Conservation (phyloP, 1,284 basidiomycete species). For the Amylostereum chailletii region DNA sequence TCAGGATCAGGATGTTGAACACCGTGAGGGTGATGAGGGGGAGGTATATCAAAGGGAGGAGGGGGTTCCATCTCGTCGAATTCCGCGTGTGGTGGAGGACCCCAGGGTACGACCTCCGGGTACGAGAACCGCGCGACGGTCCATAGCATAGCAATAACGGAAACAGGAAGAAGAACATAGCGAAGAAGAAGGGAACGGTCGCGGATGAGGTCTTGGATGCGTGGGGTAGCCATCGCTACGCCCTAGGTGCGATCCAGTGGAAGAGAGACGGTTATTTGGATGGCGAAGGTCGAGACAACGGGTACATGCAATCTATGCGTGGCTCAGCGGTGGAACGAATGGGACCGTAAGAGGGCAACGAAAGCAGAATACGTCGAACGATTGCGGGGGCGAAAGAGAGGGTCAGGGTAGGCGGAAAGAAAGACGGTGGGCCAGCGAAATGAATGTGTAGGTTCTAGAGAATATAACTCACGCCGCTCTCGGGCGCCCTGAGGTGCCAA, state of each 20-base stretch:
- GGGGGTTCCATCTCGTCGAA: not conserved
- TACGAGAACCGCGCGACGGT: not conserved
- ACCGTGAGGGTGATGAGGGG: not conserved
- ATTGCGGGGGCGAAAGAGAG: not conserved
- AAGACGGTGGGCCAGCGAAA: no score
- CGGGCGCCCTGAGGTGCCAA: no score
- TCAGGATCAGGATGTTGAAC: slow-evolving; percentile 12
- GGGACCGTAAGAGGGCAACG: not conserved
- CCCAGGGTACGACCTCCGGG: not conserved
- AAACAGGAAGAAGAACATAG: slow-evolving; percentile 4
- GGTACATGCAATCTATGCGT: not conserved
- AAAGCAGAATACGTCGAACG: not conserved
- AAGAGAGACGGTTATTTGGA: not conserved
- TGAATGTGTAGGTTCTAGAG: no score
- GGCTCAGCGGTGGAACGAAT: not conserved
- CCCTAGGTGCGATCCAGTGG: not conserved
- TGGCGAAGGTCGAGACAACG: not conserved
- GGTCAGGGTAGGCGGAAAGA: no score
- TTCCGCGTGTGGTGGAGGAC: not conserved
- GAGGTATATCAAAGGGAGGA: not conserved
- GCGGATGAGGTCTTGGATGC: not conserved
- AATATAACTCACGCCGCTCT: no score
- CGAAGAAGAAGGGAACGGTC: slow-evolving; percentile 3
- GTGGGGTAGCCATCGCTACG: not conserved
- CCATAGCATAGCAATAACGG: slow-evolving; percentile 3